Conservation (phyloP, 768 basidiomycete species). For the Gloeostereum incarnatum region DNA sequence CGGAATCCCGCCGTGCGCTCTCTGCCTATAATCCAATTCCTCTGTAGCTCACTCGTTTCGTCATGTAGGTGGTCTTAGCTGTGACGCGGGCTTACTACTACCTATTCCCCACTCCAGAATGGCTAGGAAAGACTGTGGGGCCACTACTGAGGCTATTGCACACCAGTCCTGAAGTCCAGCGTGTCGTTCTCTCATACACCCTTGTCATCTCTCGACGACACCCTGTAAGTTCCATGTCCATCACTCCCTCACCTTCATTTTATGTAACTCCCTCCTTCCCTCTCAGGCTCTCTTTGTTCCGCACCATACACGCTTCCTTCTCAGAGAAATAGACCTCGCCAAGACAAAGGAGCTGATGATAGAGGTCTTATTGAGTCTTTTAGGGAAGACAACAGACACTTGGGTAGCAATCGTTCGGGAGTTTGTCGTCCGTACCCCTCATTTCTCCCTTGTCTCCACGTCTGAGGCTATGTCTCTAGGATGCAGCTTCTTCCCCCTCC, state of each 20-base stretch:
- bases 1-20: constrained; percentile 78
- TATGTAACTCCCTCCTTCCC: background rate
- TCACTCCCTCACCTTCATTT: constrained; percentile 4
- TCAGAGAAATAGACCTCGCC: constrained; percentile 57
- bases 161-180: constrained; percentile 60
- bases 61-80: constrained; percentile 66
- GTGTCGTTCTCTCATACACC: constrained; percentile 67
- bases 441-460: too few relatives aligned
- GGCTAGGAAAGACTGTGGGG: too few relatives aligned
- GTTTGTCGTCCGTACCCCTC: constrained; percentile 76
- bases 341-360: constrained; percentile 73
- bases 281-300: constrained; percentile 59
- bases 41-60: too few relatives aligned
- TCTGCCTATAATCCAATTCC: background rate
- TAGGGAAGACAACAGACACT: constrained; percentile 59
- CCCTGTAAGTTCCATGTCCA: constrained; percentile 41
- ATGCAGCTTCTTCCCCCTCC: too few relatives aligned
- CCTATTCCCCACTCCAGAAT: constrained; percentile 51
- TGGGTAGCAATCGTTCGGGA: constrained; percentile 69
- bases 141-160: constrained; percentile 72
- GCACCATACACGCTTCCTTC: constrained; percentile 57
- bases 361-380: constrained; percentile 55
- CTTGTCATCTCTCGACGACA: constrained; percentile 50
- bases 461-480: too few relatives aligned
- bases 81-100: constrained; percentile 70